These are phyloP conservation scores for Arachis hypogaea DNA, from an alignment of 306 rosid genomes.

Conservation along the genomic window DNA sequence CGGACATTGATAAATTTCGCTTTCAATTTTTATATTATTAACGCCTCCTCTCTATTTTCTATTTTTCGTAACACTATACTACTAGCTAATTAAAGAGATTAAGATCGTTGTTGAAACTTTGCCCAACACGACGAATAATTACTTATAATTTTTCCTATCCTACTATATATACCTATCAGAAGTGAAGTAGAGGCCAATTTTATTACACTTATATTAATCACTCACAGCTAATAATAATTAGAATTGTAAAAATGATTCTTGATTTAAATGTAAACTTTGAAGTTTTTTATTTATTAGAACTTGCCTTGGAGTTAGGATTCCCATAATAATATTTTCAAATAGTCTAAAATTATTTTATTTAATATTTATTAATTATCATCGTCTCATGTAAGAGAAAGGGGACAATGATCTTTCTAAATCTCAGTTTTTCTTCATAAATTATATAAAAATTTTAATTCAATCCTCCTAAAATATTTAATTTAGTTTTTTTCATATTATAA, in stretches of 20 bases:
- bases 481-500: no score
- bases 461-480: no score
- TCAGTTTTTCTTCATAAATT: no score
- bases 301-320: slow-evolving; percentile 1
- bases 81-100: not conserved
- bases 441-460: no score
- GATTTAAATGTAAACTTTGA: slow-evolving; percentile 8
- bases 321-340: slow-evolving; percentile 13
- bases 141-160: not conserved
- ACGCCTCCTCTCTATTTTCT: not conserved
- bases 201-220: not conserved
- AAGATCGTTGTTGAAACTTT: not conserved
- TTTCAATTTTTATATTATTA: slow-evolving; percentile 18
- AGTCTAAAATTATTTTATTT: no score
- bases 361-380: no score
- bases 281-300: slow-evolving; percentile 15
- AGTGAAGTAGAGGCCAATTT: no score
- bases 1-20: slow-evolving; percentile 15
- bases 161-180: not conserved
- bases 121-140: not conserved
- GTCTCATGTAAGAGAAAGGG: no score
- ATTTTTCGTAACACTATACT: not conserved
- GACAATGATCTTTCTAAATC: no score
- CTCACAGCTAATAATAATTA: slow-evolving; percentile 21
- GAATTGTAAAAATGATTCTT: slow-evolving; percentile 3